Conservation (phyloP, 371 early-diverging fungal species). For the Mortierella sp. region DNA sequence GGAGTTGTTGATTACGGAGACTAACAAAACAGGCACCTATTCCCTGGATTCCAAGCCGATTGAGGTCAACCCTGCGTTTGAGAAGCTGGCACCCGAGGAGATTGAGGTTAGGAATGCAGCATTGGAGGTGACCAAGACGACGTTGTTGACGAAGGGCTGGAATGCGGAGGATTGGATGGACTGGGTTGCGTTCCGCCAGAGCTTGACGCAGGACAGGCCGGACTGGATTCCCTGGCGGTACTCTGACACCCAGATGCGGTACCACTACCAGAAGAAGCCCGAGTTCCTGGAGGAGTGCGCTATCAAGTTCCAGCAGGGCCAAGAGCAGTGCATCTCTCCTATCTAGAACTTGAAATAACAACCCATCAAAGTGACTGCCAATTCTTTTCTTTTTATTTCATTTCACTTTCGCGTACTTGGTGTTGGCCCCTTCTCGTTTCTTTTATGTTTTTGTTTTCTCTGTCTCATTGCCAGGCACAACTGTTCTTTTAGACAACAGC, state of each 20-base stretch:
- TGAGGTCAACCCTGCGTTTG: conserved; percentile 43
- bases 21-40: conserved; percentile 32
- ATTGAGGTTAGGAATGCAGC: conserved; percentile 25
- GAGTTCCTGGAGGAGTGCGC: conserved; percentile 41
- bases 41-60: conserved; percentile 42
- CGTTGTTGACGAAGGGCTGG: conserved; percentile 47
- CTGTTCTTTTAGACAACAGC: neutral
- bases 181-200: conserved; percentile 48
- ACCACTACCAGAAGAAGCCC: conserved; percentile 43
- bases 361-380: conserved; percentile 1
- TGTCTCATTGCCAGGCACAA: neutral
- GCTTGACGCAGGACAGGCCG: conserved; percentile 23
- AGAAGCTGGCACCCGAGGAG: conserved; percentile 14
- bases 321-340: neutral
- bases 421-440: neutral
- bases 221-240: conserved; percentile 54
- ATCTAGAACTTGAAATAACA: neutral
- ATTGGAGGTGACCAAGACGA: conserved; percentile 31
- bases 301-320: conserved; percentile 21
- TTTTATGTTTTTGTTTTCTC: neutral
- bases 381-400: neutral
- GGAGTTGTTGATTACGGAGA: conserved; percentile 24
- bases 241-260: conserved; percentile 49
- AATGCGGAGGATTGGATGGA: conserved; percentile 45
- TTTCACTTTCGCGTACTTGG: neutral